Evolutionary conservation across 2,329 filamentous ascomycete species (phyloP).

Genomic region (Nemania abortiva): DNA sequence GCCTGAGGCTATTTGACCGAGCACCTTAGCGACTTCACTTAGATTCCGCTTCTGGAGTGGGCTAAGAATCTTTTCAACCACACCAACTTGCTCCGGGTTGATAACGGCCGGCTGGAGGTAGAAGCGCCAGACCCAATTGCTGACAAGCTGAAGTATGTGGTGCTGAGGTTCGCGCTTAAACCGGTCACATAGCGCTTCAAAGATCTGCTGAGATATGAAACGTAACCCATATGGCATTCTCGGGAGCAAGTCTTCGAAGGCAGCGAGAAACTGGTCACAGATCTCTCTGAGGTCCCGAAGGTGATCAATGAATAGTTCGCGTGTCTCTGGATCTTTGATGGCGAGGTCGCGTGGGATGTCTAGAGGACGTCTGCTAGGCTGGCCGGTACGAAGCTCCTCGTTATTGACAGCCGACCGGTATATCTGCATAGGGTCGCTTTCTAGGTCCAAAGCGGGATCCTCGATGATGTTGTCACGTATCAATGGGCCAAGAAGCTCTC

Average conservation of each 20-base stretch:
- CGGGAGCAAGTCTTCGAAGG: conserved; percentile 84
- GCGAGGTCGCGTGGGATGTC: conserved; percentile 92
- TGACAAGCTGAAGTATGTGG: conserved; percentile 83
- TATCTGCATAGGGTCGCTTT: conserved; percentile 97
- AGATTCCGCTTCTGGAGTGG: conserved; percentile 95
- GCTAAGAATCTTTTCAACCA: conserved; percentile 88
- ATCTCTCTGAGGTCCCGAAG: conserved; percentile 94
- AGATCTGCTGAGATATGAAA: conserved; percentile 88
- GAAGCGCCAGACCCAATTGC: conserved; percentile 92
- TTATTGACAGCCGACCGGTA: conserved; percentile 97
- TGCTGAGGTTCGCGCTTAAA: conserved; percentile 85
- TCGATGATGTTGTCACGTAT: conserved; percentile 94
- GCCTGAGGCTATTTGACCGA: conserved; percentile 89
- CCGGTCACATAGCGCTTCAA: conserved; percentile 78
- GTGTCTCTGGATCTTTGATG: conserved; percentile 94
- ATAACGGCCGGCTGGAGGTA: conserved; percentile 91
- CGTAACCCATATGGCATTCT: conserved; percentile 94
- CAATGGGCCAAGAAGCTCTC: conserved; percentile 84
- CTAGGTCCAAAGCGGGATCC: conserved; percentile 88
- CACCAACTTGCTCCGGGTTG: conserved; percentile 92
- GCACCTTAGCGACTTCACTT: conserved; percentile 88
- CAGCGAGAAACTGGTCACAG: conserved; percentile 87
- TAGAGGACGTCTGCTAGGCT: conserved; percentile 81
- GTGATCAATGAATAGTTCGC: conserved; percentile 92
- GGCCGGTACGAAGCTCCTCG: conserved; percentile 92